phyloP scores from a whole-genome alignment of 1,284 basidiomycete genomes.

The Afroboletus lepidellus region DNA sequence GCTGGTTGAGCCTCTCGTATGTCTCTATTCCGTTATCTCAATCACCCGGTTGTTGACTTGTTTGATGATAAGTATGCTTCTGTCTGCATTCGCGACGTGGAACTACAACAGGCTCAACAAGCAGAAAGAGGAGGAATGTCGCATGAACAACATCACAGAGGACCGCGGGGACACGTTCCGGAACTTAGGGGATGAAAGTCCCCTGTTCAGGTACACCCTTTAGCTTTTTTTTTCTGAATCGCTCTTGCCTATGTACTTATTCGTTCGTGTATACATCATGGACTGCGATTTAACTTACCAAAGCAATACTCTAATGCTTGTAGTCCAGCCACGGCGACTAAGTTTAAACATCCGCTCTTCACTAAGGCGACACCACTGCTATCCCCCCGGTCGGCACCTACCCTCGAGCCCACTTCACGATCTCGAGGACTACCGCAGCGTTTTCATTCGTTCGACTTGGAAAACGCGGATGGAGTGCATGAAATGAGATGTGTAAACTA shows the following conservation, averaged over 20 bases:
- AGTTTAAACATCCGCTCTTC: too few relatives aligned
- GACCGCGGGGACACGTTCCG: not conserved
- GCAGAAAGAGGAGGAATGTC: not conserved
- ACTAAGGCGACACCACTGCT: too few relatives aligned
- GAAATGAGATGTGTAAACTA: too few relatives aligned
- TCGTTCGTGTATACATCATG: not conserved
- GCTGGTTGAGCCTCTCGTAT: constrained; percentile 1
- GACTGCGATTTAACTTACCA: not conserved
- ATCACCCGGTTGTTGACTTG: not conserved
- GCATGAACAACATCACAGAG: not conserved
- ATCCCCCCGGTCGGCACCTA: too few relatives aligned
- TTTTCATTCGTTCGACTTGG: too few relatives aligned
- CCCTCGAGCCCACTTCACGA: too few relatives aligned
- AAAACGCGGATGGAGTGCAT: too few relatives aligned
- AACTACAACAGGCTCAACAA: constrained; percentile 4
- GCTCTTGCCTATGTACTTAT: not conserved
- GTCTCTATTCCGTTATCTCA: not conserved
- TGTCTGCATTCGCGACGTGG: constrained; percentile 2
- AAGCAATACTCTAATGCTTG: not conserved
- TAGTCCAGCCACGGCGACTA: too few relatives aligned
- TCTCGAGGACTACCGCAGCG: too few relatives aligned
- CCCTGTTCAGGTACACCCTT: constrained; percentile 5
- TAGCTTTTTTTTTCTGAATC: not conserved
- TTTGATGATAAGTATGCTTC: not conserved
- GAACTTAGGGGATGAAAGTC: constrained; percentile 1